A percentile compares a stretch with the other conserved stretches of the same genome.
Conservation (phyloP, 1,139 yeast genomes). For the Blastobotrys aristatus region DNA sequence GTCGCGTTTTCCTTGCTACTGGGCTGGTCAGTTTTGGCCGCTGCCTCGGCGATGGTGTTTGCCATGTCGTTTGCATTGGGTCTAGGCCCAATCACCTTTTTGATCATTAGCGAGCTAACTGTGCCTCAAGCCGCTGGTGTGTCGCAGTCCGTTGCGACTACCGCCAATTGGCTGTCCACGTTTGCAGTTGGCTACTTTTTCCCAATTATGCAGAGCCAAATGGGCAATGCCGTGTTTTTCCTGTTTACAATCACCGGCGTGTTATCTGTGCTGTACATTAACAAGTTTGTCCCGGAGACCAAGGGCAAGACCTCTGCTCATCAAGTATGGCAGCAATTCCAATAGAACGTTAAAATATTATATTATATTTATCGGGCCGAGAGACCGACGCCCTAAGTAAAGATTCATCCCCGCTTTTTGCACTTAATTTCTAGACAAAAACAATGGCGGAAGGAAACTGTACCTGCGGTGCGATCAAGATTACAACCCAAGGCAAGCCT, state of each 20-base stretch:
- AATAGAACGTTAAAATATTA: neutral
- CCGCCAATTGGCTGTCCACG: constrained; percentile 87
- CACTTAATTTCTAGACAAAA: neutral
- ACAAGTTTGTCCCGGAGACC: constrained; percentile 64
- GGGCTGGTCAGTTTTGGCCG: constrained; percentile 49
- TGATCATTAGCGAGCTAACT: constrained; percentile 83
- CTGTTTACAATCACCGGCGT: constrained; percentile 49
- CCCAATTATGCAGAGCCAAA: constrained; percentile 58
- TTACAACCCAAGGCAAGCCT: neutral
- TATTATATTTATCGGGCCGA: too few relatives aligned
- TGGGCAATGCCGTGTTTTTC: constrained; percentile 80
- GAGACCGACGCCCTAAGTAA: neutral
- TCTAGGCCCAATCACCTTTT: constrained; percentile 89
- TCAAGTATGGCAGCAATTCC: constrained; percentile 19
- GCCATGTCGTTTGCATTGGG: constrained; percentile 87
- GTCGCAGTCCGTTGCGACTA: constrained; percentile 91
- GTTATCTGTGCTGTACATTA: constrained; percentile 19
- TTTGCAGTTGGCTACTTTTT: constrained; percentile 75
- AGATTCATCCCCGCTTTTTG: neutral
- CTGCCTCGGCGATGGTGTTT: constrained; percentile 63
- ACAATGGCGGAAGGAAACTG: constrained; percentile 1
- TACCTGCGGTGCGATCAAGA: neutral
- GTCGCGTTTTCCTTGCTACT: constrained; percentile 63
- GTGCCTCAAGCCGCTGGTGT: constrained; percentile 72
- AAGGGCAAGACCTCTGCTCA: constrained; percentile 62